phyloP scores from a whole-genome alignment of 2,329 filamentous ascomycete species.

The Alternaria angustiovoidea region DNA sequence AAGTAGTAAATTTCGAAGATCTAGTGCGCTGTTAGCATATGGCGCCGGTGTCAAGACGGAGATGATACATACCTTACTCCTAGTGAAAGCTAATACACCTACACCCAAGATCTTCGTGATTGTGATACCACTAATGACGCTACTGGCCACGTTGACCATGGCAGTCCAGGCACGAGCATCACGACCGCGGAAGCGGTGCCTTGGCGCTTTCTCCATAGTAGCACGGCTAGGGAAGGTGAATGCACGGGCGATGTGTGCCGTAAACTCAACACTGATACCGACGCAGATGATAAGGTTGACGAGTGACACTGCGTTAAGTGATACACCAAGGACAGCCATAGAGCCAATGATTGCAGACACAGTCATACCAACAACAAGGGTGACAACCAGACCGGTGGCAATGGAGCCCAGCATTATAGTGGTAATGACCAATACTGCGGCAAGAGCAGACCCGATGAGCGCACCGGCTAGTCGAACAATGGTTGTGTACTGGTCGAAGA shows the following conservation, averaged over 20 bases:
- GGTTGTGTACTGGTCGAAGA: slow-evolving; percentile 94
- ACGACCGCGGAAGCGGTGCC: slow-evolving; percentile 77
- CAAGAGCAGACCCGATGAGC: slow-evolving; percentile 82
- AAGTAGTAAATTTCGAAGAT: slow-evolving; percentile 99
- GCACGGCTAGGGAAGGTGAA: slow-evolving; percentile 90
- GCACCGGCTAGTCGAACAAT: slow-evolving; percentile 83
- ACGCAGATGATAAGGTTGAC: slow-evolving; percentile 98
- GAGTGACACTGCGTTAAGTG: slow-evolving; percentile 91
- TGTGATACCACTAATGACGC: slow-evolving; percentile 95
- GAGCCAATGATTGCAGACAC: slow-evolving; percentile 93
- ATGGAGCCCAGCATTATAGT: slow-evolving; percentile 84
- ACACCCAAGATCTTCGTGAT: slow-evolving; percentile 95
- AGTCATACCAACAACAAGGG: slow-evolving; percentile 89
- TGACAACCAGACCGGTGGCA: slow-evolving; percentile 81
- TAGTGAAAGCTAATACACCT: slow-evolving; percentile 88
- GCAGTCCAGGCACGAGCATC: slow-evolving; percentile 92
- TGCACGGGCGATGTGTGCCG: slow-evolving; percentile 92
- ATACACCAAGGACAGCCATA: slow-evolving; percentile 89
- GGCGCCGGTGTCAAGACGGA: too few relatives aligned
- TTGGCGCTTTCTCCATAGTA: slow-evolving; percentile 78
- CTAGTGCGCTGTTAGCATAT: slow-evolving; percentile 35
- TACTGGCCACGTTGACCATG: slow-evolving; percentile 91
- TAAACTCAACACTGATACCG: slow-evolving; percentile 96
- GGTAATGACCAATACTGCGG: slow-evolving; percentile 83
- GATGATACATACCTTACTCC: slow-evolving; percentile 70